Evolutionary conservation across 2,329 filamentous ascomycete genomes (phyloP), one percentile per base, ranked within the genome.

Genomic region (Exserohilum rostratum): DNA sequence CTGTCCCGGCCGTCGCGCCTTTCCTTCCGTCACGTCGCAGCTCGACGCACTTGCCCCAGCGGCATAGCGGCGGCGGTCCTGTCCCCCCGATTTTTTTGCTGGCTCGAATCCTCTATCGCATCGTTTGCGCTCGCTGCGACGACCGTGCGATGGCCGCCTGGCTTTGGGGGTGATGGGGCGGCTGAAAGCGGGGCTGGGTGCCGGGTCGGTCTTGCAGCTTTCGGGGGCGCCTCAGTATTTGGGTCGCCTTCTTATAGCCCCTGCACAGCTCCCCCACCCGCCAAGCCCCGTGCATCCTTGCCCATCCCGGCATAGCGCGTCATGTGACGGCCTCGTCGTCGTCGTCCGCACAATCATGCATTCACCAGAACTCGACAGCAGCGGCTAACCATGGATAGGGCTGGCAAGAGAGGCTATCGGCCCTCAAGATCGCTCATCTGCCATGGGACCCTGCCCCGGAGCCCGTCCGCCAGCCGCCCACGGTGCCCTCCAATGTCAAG

Each of bases 401-500:
- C 79, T 99, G 95, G 95, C 93, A 98, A 81, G 83, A 88, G 68
- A 97, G 96, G 77, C 83, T 99, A 31, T 90, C 93, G 1, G 86
- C 87, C 65, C 87, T 96, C 62, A 87, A 89, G 63, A 89, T 98
- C 58, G 95, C 95, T 55, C 82, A 85, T 53, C 97, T 98, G 74
- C 93, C 95, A 10, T 99, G 95, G 95, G 95, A 99, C 72, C 93
- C 95, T 38, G 88, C 70, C 50, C 70, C 70, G 18, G 71, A 73
- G 52, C 87, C 90, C 47, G 83, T 85, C 46, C 74, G 73, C 60
- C 75, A 77, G 53, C 71, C 73, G 31, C 72, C 76, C n/a, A 75
- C 74, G 1, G 68, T 77, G 35, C 75, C 76, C 11, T 77, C 76
- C n/a, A 77, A 78, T 53, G 72, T 72, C 46, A 73, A 72, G 60